Conservation (phyloP, 192 early-diverging fungal species). For the Rhizophagus sp. region DNA sequence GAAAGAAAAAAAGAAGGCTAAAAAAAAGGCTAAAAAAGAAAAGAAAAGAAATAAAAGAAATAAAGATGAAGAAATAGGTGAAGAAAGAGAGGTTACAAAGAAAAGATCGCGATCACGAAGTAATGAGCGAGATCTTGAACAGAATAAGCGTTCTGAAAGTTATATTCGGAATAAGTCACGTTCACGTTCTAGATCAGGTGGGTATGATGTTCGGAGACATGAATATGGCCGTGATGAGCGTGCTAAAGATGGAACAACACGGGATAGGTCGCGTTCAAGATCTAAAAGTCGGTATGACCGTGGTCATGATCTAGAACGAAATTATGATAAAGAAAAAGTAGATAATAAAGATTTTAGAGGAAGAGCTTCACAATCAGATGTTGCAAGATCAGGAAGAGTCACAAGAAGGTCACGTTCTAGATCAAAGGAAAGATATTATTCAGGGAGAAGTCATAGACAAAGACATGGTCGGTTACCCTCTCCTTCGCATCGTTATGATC, state of each 20-base stretch:
- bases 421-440: no score
- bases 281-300: not conserved
- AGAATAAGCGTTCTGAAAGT: conserved; percentile 32
- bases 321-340: not conserved
- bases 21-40: conserved; percentile 40
- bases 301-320: conserved; percentile 35
- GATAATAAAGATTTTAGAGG: no score
- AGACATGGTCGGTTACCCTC: no score
- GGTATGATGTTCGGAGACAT: conserved; percentile 17
- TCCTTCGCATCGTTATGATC: no score
- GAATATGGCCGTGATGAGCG: conserved; percentile 33
- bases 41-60: conserved; percentile 28
- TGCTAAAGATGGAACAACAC: conserved; percentile 1
- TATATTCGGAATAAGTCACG: conserved; percentile 11
- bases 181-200: not conserved
- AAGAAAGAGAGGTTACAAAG: conserved; percentile 27
- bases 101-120: not conserved
- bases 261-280: not conserved
- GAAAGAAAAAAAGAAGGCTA: conserved; percentile 48
- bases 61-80: conserved; percentile 34
- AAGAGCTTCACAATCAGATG: no score
- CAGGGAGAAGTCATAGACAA: no score
- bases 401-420: no score
- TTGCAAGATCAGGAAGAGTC: no score
- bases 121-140: conserved; percentile 26